Evolutionary conservation across 306 rosid species (phyloP).

Genomic region (Citrullus colocynthis): DNA sequence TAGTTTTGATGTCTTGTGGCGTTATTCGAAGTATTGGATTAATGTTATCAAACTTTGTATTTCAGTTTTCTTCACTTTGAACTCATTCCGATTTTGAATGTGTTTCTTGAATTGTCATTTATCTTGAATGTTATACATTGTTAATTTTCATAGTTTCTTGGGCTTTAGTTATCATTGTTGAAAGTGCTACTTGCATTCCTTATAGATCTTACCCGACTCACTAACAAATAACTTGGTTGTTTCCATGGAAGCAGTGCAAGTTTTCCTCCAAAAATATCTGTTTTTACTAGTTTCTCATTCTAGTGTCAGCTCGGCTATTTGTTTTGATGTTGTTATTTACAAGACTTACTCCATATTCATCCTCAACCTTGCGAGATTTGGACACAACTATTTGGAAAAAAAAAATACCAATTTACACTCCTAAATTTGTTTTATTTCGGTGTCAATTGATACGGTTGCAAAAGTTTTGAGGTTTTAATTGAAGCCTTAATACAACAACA

Average conservation of each 20-base stretch:
- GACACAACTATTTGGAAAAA: too few relatives aligned
- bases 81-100: background rate
- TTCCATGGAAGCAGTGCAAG: background rate
- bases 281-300: background rate
- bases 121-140: background rate
- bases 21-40: background rate
- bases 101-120: background rate
- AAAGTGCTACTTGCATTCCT: background rate
- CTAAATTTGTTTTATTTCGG: too few relatives aligned
- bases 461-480: too few relatives aligned
- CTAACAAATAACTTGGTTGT: background rate
- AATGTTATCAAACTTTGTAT: conserved; percentile 3
- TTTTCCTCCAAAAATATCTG: background rate
- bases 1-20: background rate
- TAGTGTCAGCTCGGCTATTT: background rate
- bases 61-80: background rate
- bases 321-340: background rate
- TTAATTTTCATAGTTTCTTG: background rate
- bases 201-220: background rate
- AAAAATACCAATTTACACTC: too few relatives aligned
- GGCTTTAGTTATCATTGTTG: background rate
- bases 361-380: background rate
- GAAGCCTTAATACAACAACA: too few relatives aligned
- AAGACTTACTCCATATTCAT: background rate
- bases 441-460: too few relatives aligned